Base-by-base conservation (phyloP, 306 rosid species). In the Acacia crassicarpa region DNA sequence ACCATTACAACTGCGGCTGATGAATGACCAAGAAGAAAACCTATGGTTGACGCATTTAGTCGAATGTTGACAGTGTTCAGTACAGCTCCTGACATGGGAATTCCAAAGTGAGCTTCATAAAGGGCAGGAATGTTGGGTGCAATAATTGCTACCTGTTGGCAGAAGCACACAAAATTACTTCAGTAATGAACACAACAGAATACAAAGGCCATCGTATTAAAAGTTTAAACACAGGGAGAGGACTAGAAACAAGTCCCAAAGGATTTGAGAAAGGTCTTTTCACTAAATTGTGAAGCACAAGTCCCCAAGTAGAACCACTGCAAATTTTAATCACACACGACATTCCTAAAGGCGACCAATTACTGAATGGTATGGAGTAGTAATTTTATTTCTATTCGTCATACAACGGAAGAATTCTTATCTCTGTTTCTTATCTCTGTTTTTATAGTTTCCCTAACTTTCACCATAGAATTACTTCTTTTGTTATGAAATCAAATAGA, bases 121-220 rank as follows among this genome's bases (percentile, higher is more conserved):
- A 92, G 87, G 44, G 98, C 98, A 23, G 99, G 99, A 72, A 92
- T 40, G 71, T 95, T 95, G 56, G 99, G 99, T 56, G 98, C 97
- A 84, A 95, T 86, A 63, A 93, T 81, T 20, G 98, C 92, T 38
- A 95, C 98, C 98, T 95, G 89, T 85, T 80, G 68, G 32, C 38
- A 85, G 54, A 30, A 73, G 72, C 2, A 45, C 41, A 65, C 63
- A 81, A 44, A 25, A 69, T 40, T 61, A 43, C 25, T 59, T 76
- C 12, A 68, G 69, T 32, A 41, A 78, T 20, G 45, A 75, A 80
- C 73, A 44, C 13, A 44, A 80, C 67, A 27, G 8, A 56, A 30
- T 15, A 71, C 43, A 49, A 53, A 72, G 25, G 51, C 44, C 16
- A 9, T 19, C 33, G 17, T 10, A 72, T 30, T 38, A 30, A 17